These are phyloP conservation scores for Acacia crassicarpa DNA, from an alignment of 306 rosid species.

Conservation along the genomic window DNA sequence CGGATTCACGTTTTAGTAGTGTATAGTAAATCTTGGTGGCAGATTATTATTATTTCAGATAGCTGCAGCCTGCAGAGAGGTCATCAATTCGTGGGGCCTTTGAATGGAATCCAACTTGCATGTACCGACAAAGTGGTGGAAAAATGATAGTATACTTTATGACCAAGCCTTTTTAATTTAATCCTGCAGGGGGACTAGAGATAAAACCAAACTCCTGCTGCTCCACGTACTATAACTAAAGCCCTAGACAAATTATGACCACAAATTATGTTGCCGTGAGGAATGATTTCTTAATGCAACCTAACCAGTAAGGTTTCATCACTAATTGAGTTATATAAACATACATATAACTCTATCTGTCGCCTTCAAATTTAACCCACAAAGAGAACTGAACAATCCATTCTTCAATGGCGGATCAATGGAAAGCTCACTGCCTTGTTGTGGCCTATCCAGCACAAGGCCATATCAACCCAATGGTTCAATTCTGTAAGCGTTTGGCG, in stretches of 20 bases:
- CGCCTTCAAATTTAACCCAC: not conserved
- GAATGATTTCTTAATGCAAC: not conserved
- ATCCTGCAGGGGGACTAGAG: not conserved
- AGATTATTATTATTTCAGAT: no score
- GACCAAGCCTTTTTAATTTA: no score
- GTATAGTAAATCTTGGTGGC: no score
- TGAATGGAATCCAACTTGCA: no score
- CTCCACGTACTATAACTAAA: not conserved
- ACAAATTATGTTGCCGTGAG: not conserved
- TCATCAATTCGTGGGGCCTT: no score
- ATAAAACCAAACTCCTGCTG: not conserved
- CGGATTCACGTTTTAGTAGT: no score
- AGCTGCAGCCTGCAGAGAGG: no score
- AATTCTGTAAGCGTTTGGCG: not conserved
- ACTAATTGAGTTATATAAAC: not conserved
- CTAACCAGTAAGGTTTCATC: not conserved
- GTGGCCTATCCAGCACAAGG: not conserved
- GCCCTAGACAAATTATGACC: no score
- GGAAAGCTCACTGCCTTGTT: conserved; percentile 4
- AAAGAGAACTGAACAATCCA: not conserved
- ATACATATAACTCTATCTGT: not conserved
- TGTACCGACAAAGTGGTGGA: no score
- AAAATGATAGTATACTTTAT: no score
- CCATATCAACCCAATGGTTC: conserved; percentile 4
- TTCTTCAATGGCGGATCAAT: conserved; percentile 12